Base-by-base conservation (phyloP, 169 alveolate species). In the Nephromyces sp. region DNA sequence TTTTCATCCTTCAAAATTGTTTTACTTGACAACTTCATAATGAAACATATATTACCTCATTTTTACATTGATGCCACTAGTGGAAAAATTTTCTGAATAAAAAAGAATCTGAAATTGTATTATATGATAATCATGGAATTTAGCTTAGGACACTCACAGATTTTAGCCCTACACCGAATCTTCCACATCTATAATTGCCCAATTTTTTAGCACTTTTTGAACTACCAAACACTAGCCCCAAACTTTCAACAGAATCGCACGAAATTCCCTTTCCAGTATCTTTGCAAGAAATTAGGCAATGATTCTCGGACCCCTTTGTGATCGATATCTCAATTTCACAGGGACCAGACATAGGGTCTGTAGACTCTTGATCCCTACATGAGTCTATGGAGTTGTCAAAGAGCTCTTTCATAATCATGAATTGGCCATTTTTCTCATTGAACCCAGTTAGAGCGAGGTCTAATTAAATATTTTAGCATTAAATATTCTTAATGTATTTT, bases 351-450 rank as follows among this genome's bases (percentile, higher is more conserved):
- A 22, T 31, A 51, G 8, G 24, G 75, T 21, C 1, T n/a, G 5
- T 68, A 51, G 15, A 68, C 74, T 15, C 33, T 64, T 24, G n/a
- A n/a, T n/a, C n/a, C n/a, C 33, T 30, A 67, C 77, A 76, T 0
- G 82, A 76, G 52, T 76, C 82, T 0, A 76, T 66, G 0, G 77
- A 72, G 35, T 76, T 76, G 52, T 76, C 82, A 4, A 67, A 32
- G n/a, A 76, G 66, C 22, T 76, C 82, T 51, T 76, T 76, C 68
- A 66, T 68, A n/a, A 34, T 57, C 82, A 76, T 76, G n/a, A 76
- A 64, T 1, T 31, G 28, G 0, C 82, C 82, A 25, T 53, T 33
- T 0, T 15, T 51, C 1, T 4, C 35, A 21, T 25, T 76, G 43
- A 76, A 76, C 2, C 77, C 77, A 57, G 67, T 35, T 24, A 76